Evolutionary conservation across 2,329 filamentous ascomycete species (phyloP).

Genomic region (Fusarium sp.): DNA sequence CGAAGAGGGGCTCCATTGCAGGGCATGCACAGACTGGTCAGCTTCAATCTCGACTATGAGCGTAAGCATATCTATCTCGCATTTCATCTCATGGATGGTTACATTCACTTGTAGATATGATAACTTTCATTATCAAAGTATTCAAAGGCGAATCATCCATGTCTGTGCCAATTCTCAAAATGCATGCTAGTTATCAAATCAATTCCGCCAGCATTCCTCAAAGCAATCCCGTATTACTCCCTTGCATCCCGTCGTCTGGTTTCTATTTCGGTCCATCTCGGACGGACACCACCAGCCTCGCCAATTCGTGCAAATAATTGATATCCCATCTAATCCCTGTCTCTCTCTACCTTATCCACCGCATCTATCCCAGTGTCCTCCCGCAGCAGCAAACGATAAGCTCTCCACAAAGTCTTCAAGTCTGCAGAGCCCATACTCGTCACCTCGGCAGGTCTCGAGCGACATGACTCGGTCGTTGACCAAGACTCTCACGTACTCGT

Average conservation of each 20-base stretch:
- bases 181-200: neutral
- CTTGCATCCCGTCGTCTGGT: neutral
- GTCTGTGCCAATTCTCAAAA: neutral
- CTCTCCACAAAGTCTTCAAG: slow-evolving; percentile 78
- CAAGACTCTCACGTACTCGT: slow-evolving; percentile 82
- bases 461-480: slow-evolving; percentile 86
- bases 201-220: neutral
- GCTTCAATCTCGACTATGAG: neutral
- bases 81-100: neutral
- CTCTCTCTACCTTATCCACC: neutral
- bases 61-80: neutral
- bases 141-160: neutral
- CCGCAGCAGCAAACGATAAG: slow-evolving; percentile 76
- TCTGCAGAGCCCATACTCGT: slow-evolving; percentile 76
- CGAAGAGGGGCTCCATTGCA: neutral
- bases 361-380: slow-evolving; percentile 74
- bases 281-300: neutral
- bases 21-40: neutral
- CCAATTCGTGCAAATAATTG: slow-evolving; percentile 22
- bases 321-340: slow-evolving; percentile 10
- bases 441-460: slow-evolving; percentile 75
- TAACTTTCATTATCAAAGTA: neutral
- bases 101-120: neutral
- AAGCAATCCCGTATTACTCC: slow-evolving; percentile 13
- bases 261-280: slow-evolving; percentile 26